Evolutionary conservation across 2,329 filamentous ascomycete species (phyloP).

Genomic region (Pseudohalonectria lignicola): DNA sequence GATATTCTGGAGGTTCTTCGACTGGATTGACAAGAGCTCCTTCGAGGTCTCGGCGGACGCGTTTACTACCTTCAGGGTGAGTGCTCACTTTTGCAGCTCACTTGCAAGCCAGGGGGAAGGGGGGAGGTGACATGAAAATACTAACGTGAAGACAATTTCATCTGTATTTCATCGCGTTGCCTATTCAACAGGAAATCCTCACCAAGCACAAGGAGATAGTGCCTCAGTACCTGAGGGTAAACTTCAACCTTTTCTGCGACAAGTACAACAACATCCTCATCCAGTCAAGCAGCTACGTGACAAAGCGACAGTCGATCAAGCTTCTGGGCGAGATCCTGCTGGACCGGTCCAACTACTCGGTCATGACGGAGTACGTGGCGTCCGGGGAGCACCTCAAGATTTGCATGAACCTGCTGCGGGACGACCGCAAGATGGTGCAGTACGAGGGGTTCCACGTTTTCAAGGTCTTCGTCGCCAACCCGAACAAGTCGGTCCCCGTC

Average conservation of each 20-base stretch:
- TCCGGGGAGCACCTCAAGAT: slow-evolving; percentile 93
- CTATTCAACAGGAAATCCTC: slow-evolving; percentile 60
- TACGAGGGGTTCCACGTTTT: slow-evolving; percentile 99
- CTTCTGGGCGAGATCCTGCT: slow-evolving; percentile 88
- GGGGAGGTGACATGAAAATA: too few relatives aligned
- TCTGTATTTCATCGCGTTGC: too few relatives aligned
- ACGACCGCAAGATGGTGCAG: slow-evolving; percentile 97
- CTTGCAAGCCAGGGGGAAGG: background rate
- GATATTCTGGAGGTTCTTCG: slow-evolving; percentile 94
- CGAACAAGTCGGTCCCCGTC: slow-evolving; percentile 93
- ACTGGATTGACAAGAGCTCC: slow-evolving; percentile 91
- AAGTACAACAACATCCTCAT: slow-evolving; percentile 82
- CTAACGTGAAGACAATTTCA: too few relatives aligned
- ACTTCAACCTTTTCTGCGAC: slow-evolving; percentile 88
- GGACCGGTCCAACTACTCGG: slow-evolving; percentile 90
- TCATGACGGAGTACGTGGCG: slow-evolving; percentile 97
- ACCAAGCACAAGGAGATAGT: slow-evolving; percentile 91
- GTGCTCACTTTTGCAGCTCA: too few relatives aligned
- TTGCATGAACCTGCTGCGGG: slow-evolving; percentile 92
- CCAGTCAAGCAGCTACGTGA: slow-evolving; percentile 92
- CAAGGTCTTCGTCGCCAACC: slow-evolving; percentile 98
- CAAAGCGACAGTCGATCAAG: slow-evolving; percentile 96
- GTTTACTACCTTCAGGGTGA: slow-evolving; percentile 90
- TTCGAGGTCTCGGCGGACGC: slow-evolving; percentile 97
- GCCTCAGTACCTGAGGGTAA: slow-evolving; percentile 74